Base-by-base conservation (phyloP, 2,329 filamentous ascomycete genomes). In the Xylariales sp. region DNA sequence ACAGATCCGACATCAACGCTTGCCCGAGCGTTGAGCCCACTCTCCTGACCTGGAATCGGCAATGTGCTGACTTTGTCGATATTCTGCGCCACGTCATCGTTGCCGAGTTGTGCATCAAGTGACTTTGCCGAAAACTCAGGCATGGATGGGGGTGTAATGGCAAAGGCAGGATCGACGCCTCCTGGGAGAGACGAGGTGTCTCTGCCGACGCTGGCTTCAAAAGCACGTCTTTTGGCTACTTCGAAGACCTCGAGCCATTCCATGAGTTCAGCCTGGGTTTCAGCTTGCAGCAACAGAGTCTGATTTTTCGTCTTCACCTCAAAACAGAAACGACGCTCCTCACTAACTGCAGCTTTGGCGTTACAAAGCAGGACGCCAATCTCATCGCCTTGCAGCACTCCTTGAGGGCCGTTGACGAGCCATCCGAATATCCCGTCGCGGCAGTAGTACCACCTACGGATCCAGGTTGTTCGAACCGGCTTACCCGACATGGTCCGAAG, bases 231-330 rank as follows among this genome's bases (percentile, higher is more conserved):
- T 65, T 98, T 98, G 37, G 91, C 90, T 13, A 90, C 79, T 50
- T 98, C 91, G 51, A 98, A 96, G 0, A 91, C 83, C 47, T 87
- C 81, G 39, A 98, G 81, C 93, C 93, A 98, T 52, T 95, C 87
- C 41, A 86, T 89, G n/a, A 98, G 75, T 56, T 97, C 88, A 34
- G 69, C 71, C 58, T 98, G 93, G 0, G 88, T 95, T 59, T 98
- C 93, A 5, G 91, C 87, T 63, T 98, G 93, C 4, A 98, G 71
- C 42, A 96, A 69, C 46, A 95, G 81, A 34, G 83, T 93, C 45
- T 86, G 86, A 54, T 88, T 95, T 62, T 96, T 98, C 3, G 93
- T 98, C 70, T 97, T 98, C 54, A 98, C 85, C 62, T 98, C 93
- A 53, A 98, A 96, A 59, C 93, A 97, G 62, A 97, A 98, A 13